Conservation (phyloP, 208 protist species). For the Crithidia fasciculata region DNA sequence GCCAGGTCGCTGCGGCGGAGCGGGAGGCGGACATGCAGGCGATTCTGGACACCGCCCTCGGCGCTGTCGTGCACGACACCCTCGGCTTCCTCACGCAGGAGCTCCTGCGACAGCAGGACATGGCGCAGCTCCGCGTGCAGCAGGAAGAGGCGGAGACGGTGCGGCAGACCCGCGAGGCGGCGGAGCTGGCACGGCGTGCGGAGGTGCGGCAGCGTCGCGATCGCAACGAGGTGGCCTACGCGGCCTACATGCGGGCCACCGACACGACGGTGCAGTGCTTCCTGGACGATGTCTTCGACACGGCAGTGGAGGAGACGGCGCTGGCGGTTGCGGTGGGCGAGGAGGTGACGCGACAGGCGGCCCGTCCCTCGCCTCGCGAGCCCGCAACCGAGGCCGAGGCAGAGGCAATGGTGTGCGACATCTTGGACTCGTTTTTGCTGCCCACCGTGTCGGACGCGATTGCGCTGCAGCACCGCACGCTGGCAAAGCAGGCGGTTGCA, state of each 20-base stretch:
- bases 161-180: constrained; percentile 76
- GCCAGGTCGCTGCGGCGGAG: constrained; percentile 40
- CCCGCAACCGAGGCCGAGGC: constrained; percentile 29
- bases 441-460: constrained; percentile 72
- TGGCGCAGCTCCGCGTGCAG: constrained; percentile 50
- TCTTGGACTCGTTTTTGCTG: constrained; percentile 82
- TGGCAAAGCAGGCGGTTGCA: constrained; percentile 61
- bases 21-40: constrained; percentile 58
- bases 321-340: constrained; percentile 61
- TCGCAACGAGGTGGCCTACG: constrained; percentile 75
- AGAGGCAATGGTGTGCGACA: constrained; percentile 65
- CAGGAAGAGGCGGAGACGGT: constrained; percentile 72
- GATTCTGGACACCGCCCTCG: constrained; percentile 70
- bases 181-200: constrained; percentile 72
- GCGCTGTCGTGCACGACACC: constrained; percentile 82
- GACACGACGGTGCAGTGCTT: constrained; percentile 73
- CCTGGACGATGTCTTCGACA: constrained; percentile 56
- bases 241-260: constrained; percentile 62
- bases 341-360: constrained; percentile 55
- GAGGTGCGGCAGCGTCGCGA: constrained; percentile 73
- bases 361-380: constrained; percentile 31
- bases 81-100: constrained; percentile 89
- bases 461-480: constrained; percentile 31
- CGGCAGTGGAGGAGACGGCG: constrained; percentile 63
- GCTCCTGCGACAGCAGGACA: constrained; percentile 81